phyloP scores from a whole-genome alignment of 2,329 filamentous ascomycete genomes.

The Penicillium polonicum region DNA sequence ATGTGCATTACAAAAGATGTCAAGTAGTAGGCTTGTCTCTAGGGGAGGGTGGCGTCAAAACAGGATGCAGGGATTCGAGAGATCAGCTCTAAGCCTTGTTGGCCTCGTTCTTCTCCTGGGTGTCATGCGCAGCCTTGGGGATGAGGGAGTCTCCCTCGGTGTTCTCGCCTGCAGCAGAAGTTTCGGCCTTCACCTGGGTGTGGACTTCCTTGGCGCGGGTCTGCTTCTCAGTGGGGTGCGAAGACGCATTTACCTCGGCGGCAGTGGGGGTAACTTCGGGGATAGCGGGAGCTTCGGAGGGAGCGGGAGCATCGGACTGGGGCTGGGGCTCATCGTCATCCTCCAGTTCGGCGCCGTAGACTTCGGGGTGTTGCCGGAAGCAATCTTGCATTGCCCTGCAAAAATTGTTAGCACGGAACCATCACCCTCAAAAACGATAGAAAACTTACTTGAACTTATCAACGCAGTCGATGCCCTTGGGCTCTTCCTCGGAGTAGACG shows the following conservation, averaged over 20 bases:
- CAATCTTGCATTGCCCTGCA: constrained; percentile 92
- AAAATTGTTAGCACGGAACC: constrained; percentile 29
- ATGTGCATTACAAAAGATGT: constrained; percentile 11
- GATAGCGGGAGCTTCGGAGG: constrained; percentile 31
- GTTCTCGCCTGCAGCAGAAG: constrained; percentile 23
- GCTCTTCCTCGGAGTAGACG: constrained; percentile 89
- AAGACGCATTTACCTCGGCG: constrained; percentile 27
- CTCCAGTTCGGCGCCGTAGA: constrained; percentile 85
- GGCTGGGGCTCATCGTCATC: constrained; percentile 60
- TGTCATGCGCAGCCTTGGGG: constrained; percentile 53
- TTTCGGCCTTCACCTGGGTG: constrained; percentile 24
- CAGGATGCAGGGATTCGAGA: constrained; percentile 5
- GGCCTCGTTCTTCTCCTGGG: constrained; percentile 26
- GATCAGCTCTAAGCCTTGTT: constrained; percentile 22
- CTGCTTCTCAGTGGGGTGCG: constrained; percentile 28
- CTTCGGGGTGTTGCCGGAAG: constrained; percentile 87
- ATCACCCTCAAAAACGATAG: neutral
- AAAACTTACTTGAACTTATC: constrained; percentile 87
- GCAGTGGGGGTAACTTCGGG: constrained; percentile 17
- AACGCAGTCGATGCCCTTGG: constrained; percentile 96
- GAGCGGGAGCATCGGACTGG: constrained; percentile 36
- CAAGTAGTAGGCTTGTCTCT: constrained; percentile 4
- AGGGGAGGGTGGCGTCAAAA: constrained; percentile 11
- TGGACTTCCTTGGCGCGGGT: constrained; percentile 24
- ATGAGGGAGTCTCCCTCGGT: constrained; percentile 47